Conservation (phyloP, 2,329 filamentous ascomycete genomes). For the Venturia oleaginea region DNA sequence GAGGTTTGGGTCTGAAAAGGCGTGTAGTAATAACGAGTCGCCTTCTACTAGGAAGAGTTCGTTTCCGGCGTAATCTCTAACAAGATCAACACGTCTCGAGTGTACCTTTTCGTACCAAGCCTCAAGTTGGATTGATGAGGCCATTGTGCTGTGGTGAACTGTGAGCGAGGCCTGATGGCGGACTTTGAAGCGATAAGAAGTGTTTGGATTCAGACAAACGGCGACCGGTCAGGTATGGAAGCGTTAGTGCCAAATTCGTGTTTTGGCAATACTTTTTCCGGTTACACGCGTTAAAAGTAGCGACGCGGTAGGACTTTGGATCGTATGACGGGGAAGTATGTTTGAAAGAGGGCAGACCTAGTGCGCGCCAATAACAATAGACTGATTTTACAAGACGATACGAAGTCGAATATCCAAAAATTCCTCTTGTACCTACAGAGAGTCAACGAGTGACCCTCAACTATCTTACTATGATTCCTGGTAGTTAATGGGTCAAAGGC, state of each 20-base stretch:
- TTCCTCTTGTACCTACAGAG: no score
- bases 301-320: not conserved
- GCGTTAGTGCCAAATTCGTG: slow-evolving; percentile 3
- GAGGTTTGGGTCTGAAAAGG: slow-evolving; percentile 50
- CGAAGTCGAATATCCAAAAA: no score
- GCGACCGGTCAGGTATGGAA: not conserved
- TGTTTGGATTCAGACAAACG: not conserved
- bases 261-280: not conserved
- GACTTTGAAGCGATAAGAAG: not conserved
- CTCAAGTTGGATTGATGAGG: not conserved
- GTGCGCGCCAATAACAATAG: no score
- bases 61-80: slow-evolving; percentile 67
- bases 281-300: not conserved
- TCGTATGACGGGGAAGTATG: not conserved
- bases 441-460: no score
- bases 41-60: slow-evolving; percentile 67
- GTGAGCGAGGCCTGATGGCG: not conserved
- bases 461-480: no score
- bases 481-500: no score
- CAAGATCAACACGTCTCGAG: slow-evolving; percentile 43
- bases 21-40: slow-evolving; percentile 59
- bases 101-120: slow-evolving; percentile 33
- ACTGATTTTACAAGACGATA: no score
- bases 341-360: no score
- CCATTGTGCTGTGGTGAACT: not conserved